phyloP scores from a whole-genome alignment of 1,284 basidiomycete genomes.

The Tilletia indica region DNA sequence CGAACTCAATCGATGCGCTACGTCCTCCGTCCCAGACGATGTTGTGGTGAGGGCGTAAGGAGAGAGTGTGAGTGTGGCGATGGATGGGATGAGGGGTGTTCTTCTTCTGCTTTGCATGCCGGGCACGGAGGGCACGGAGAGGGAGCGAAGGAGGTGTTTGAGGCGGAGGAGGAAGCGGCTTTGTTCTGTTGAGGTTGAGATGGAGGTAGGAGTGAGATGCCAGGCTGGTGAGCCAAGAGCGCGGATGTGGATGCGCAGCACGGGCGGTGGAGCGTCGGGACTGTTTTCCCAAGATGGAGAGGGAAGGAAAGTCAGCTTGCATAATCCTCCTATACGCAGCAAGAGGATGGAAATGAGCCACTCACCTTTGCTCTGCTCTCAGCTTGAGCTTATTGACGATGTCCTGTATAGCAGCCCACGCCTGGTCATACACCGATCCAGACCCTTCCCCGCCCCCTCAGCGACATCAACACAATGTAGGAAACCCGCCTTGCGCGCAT shows the following conservation, averaged over 20 bases:
- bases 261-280: constrained; percentile 27
- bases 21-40: constrained; percentile 18
- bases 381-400: constrained; percentile 20
- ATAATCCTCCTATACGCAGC: background rate
- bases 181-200: background rate
- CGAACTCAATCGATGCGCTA: constrained; percentile 36
- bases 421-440: constrained; percentile 25
- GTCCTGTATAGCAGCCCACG: constrained; percentile 28
- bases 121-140: constrained; percentile 28
- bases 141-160: constrained; percentile 33
- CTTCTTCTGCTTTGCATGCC: constrained; percentile 1
- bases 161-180: constrained; percentile 40
- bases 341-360: background rate
- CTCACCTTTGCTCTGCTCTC: constrained; percentile 2
- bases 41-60: constrained; percentile 24
- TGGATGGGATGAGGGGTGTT: constrained; percentile 29
- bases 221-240: constrained; percentile 40
- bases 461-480: constrained; percentile 28
- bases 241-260: constrained; percentile 41
- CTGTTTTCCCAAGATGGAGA: background rate
- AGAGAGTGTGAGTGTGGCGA: constrained; percentile 36
- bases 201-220: constrained; percentile 25
- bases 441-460: background rate
- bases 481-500: constrained; percentile 25
- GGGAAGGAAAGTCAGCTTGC: background rate